These are phyloP conservation scores for Linanthus parryae DNA, from an alignment of 148 eudicot genomes.

Conservation along the genomic window DNA sequence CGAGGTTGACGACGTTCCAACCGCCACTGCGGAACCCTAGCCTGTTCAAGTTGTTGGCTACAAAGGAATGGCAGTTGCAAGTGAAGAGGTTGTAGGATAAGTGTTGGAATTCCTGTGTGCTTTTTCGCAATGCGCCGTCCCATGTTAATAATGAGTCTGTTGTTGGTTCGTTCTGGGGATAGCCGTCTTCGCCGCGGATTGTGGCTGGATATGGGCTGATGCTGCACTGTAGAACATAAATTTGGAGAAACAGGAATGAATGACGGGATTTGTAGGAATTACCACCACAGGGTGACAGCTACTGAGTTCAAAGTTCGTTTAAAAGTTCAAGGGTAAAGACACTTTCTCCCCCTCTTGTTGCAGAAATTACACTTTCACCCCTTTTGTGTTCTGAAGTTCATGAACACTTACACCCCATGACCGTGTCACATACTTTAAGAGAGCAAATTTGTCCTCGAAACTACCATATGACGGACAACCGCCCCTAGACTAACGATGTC, in stretches of 20 bases:
- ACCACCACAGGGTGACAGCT: too few species aligned
- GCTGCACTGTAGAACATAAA: slow-evolving; percentile 30
- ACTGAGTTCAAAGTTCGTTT: background rate
- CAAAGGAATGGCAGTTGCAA: slow-evolving; percentile 96
- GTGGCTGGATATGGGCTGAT: slow-evolving; percentile 24
- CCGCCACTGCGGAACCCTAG: slow-evolving; percentile 54
- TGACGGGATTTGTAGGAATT: too few species aligned
- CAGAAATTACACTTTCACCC: too few species aligned
- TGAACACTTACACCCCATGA: too few species aligned
- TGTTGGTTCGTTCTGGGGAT: slow-evolving; percentile 19
- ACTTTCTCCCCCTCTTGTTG: too few species aligned
- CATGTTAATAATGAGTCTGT: slow-evolving; percentile 39
- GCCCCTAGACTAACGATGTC: too few species aligned
- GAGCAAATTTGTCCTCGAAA: too few species aligned
- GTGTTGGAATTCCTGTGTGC: slow-evolving; percentile 88
- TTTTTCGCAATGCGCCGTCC: slow-evolving; percentile 60
- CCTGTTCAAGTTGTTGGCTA: slow-evolving; percentile 72
- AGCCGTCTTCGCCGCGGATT: slow-evolving; percentile 23
- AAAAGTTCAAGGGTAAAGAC: too few species aligned
- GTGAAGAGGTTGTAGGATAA: slow-evolving; percentile 69
- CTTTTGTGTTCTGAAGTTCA: too few species aligned
- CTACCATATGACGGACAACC: too few species aligned
- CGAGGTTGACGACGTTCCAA: slow-evolving; percentile 89
- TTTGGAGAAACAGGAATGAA: background rate
- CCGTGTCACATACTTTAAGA: too few species aligned